A percentile compares a stretch with the other conserved stretches of the same genome.
phyloP scores from a whole-genome alignment of 768 basidiomycete species.

The Leccinum barrowsii region DNA sequence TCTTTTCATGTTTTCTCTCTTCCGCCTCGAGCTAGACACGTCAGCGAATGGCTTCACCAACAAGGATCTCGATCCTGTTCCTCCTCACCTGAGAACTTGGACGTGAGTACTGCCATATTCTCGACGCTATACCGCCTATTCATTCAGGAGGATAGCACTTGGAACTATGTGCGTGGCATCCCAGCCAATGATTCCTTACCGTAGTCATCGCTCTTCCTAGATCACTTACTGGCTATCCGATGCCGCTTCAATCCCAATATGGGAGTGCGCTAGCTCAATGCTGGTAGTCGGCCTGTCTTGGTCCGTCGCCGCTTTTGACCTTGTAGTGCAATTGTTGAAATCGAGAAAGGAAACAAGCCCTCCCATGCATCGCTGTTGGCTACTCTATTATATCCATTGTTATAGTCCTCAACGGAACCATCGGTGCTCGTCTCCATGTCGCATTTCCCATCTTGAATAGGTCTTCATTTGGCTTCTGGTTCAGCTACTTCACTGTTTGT shows the following conservation, averaged over 20 bases:
- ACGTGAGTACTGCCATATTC: constrained; percentile 23
- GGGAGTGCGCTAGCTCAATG: constrained; percentile 64
- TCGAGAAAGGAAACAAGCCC: constrained; percentile 57
- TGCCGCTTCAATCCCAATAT: constrained; percentile 20
- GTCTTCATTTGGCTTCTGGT: constrained; percentile 87
- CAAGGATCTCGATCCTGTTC: constrained; percentile 76
- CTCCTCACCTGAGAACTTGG: constrained; percentile 62
- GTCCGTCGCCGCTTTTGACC: constrained; percentile 30
- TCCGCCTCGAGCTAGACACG: constrained; percentile 6
- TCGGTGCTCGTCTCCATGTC: constrained; percentile 76
- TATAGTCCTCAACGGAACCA: constrained; percentile 77
- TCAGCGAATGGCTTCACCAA: constrained; percentile 61
- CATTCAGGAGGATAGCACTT: constrained; percentile 33
- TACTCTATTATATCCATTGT: constrained; percentile 70
- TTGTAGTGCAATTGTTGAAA: not conserved
- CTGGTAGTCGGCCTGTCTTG: constrained; percentile 73
- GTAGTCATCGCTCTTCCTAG: constrained; percentile 1
- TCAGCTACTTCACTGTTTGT: constrained; percentile 83
- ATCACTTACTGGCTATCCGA: constrained; percentile 29
- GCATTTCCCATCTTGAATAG: constrained; percentile 75
- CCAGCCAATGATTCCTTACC: constrained; percentile 33
- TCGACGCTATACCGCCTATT: not conserved
- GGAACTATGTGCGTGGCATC: constrained; percentile 64
- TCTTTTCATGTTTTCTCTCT: not conserved
- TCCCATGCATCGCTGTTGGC: constrained; percentile 66